Percentiles rank a stretch among this genome's conserved stretches.
These are phyloP conservation scores for Naganishia randhawae DNA, from an alignment of 768 basidiomycete species.

Conservation along the genomic window DNA sequence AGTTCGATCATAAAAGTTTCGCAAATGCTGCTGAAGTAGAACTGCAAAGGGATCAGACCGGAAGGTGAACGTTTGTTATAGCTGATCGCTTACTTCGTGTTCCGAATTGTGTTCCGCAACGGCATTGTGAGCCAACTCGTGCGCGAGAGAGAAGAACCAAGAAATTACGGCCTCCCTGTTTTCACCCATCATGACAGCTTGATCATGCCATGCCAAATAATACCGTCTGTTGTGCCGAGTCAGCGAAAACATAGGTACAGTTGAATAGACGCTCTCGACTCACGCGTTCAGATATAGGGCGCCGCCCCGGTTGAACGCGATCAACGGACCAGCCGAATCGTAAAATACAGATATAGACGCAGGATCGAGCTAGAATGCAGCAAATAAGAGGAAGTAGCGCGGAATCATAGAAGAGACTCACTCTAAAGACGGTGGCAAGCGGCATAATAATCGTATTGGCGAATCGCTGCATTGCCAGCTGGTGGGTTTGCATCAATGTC, in stretches of 20 bases:
- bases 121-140: constrained; percentile 82
- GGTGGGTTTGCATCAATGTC: constrained; percentile 1
- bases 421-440: constrained; percentile 65
- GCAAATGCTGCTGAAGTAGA: constrained; percentile 28
- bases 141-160: constrained; percentile 89
- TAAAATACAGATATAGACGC: constrained; percentile 79
- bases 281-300: constrained; percentile 74
- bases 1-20: constrained; percentile 27
- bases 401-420: constrained; percentile 26
- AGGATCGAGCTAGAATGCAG: constrained; percentile 56
- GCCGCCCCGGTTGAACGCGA: constrained; percentile 89
- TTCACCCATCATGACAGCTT: constrained; percentile 59
- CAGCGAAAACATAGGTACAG: constrained; percentile 1
- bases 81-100: constrained; percentile 26
- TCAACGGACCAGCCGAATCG: constrained; percentile 71
- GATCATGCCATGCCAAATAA: constrained; percentile 80
- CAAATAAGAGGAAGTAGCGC: not conserved
- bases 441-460: constrained; percentile 62
- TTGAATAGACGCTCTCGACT: constrained; percentile 18
- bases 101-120: constrained; percentile 56
- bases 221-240: constrained; percentile 58
- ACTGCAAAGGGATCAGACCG: constrained; percentile 8
- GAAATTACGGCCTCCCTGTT: constrained; percentile 68
- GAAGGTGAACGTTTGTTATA: not conserved
- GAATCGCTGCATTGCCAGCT: constrained; percentile 62